phyloP scores from a whole-genome alignment of 169 alveolate genomes.

The Neospora caninum region DNA sequence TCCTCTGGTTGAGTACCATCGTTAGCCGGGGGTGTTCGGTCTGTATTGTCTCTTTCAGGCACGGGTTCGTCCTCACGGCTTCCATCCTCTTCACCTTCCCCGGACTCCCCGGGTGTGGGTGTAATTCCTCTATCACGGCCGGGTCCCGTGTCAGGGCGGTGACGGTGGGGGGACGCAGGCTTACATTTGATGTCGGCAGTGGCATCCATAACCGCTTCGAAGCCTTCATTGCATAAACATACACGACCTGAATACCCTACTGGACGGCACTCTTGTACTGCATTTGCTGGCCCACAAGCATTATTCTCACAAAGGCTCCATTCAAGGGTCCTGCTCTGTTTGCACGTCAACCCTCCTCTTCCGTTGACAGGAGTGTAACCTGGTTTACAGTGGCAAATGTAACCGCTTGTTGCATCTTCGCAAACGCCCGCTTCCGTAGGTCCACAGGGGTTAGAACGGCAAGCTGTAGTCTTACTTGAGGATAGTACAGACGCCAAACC shows the following conservation, averaged over 20 bases:
- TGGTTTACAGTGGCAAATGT: background rate
- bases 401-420: background rate
- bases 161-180: background rate
- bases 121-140: background rate
- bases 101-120: background rate
- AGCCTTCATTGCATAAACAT: background rate
- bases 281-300: background rate
- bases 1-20: background rate
- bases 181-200: background rate
- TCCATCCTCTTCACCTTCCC: background rate
- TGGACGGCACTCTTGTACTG: background rate
- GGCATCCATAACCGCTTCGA: background rate
- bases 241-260: background rate
- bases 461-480: background rate
- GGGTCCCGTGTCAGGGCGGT: background rate
- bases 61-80: background rate
- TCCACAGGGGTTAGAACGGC: slow-evolving; percentile 25
- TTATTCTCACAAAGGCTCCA: background rate
- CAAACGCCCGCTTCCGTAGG: background rate
- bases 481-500: background rate
- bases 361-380: background rate
- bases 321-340: background rate
- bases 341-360: background rate
- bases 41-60: background rate
- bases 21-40: background rate